Evolutionary conservation across 306 rosid species (phyloP).

Genomic region (Comarum palustre): DNA sequence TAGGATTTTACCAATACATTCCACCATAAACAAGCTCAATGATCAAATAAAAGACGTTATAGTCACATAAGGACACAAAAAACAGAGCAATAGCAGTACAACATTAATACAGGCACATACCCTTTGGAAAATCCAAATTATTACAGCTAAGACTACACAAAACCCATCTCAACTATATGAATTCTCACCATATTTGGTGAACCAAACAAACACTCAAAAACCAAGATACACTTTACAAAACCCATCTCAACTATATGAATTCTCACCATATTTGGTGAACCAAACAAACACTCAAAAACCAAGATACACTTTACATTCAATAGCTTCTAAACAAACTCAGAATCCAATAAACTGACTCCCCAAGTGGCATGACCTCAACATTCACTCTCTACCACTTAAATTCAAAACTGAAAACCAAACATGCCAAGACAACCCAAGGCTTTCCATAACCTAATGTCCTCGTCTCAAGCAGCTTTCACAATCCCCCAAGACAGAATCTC

Average conservation of each 20-base stretch:
- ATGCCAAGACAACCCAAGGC: conserved; percentile 1
- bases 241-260: not conserved
- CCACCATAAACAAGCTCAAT: not conserved
- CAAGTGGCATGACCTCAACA: not conserved
- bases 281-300: not conserved
- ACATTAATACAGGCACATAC: not conserved
- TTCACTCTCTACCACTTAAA: not conserved
- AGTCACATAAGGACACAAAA: not conserved
- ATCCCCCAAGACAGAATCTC: not conserved
- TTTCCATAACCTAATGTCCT: not conserved
- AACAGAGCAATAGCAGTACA: not conserved
- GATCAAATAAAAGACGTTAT: not conserved
- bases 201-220: not conserved
- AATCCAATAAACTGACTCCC: not conserved
- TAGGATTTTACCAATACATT: not conserved
- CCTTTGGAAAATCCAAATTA: not conserved
- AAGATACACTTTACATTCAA: not conserved
- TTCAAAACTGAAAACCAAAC: not conserved
- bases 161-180: not conserved
- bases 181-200: not conserved
- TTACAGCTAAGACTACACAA: not conserved
- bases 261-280: not conserved
- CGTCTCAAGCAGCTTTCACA: not conserved
- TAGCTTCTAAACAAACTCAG: not conserved
- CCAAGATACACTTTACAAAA: not conserved